phyloP scores from a whole-genome alignment of 768 basidiomycete species.

The Calocybe cyanea region DNA sequence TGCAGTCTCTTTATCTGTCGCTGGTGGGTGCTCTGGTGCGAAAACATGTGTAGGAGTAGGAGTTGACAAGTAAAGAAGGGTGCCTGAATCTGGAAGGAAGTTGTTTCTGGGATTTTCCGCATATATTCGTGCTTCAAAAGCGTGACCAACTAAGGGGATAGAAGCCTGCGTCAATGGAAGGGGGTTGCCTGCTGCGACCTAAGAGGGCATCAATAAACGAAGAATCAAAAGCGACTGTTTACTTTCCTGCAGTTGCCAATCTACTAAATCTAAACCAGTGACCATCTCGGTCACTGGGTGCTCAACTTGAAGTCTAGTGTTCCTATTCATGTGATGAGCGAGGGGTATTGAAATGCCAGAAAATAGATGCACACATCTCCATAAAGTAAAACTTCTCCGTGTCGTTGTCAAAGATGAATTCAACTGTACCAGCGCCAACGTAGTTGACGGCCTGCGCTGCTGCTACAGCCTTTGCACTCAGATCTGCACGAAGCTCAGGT shows the following conservation, averaged over 20 bases:
- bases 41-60: slow-evolving; percentile 71
- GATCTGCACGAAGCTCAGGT: slow-evolving; percentile 70
- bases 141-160: slow-evolving; percentile 87
- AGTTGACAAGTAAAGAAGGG: slow-evolving; percentile 75
- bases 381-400: slow-evolving; percentile 87
- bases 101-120: slow-evolving; percentile 92
- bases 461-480: slow-evolving; percentile 84
- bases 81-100: slow-evolving; percentile 90
- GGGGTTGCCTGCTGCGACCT: slow-evolving; percentile 87
- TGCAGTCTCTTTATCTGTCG: slow-evolving; percentile 18
- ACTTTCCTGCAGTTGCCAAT: slow-evolving; percentile 86
- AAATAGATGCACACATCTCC: slow-evolving; percentile 70
- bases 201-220: background rate
- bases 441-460: slow-evolving; percentile 93
- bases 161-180: slow-evolving; percentile 73
- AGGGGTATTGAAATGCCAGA: background rate
- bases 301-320: slow-evolving; percentile 82
- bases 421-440: slow-evolving; percentile 90
- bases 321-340: slow-evolving; percentile 41
- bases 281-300: slow-evolving; percentile 96
- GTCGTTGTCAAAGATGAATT: slow-evolving; percentile 95
- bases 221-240: background rate
- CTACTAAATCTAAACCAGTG: slow-evolving; percentile 89
- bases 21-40: slow-evolving; percentile 41
- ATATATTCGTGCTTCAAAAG: slow-evolving; percentile 94